Evolutionary conservation across 1,284 basidiomycete species (phyloP), one percentile per base, ranked within the genome.

Genomic region (Chiua sp.): DNA sequence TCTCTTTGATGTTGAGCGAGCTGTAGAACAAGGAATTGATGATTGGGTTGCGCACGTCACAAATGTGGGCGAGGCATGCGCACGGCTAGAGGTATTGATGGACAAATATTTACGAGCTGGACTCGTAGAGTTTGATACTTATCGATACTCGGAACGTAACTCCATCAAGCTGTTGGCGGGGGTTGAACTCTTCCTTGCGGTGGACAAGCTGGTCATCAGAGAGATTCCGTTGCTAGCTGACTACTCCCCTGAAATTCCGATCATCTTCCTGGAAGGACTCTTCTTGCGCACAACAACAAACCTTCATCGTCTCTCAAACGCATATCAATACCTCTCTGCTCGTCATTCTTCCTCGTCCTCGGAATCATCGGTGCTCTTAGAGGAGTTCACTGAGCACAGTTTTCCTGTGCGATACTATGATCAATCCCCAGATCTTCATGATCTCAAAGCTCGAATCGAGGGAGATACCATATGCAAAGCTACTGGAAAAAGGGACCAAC

Each of bases 221-320:
- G 67, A 72, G 3, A 71, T 70, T 49, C 77, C 77, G 1, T 64
- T 83, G 2, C 68, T 85, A 0, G 48, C 42, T 0, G 65, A 78
- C 5, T 85, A 80, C 55, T 78, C 80, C 5, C 83, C 82, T 0
- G 83, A 82, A 60, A 65, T 86, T 0, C 68, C 77, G 0, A 33
- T 54, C 1, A 46, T 37, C 2, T 64, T 82, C 18, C 62, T 84
- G 18, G 71, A 80, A 18, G 56, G 69, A 0, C 67, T 85, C 7
- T 65, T 85, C 1, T 65, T 85, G 13, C 74, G 73, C 15, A 71
- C 68, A 44, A 61, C 63, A 0, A 44, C 61, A 2, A 59, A 63
- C 8, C 59, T 82, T 12, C 48, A 59, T 16, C 70, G 76, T 11
- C 64, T 80, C 16, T 35, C 46, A 7, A 16, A 10, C 2, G 64